Evolutionary conservation across 352 stramenopile species (phyloP).

Genomic region (Halophytophthora polymorphica): DNA sequence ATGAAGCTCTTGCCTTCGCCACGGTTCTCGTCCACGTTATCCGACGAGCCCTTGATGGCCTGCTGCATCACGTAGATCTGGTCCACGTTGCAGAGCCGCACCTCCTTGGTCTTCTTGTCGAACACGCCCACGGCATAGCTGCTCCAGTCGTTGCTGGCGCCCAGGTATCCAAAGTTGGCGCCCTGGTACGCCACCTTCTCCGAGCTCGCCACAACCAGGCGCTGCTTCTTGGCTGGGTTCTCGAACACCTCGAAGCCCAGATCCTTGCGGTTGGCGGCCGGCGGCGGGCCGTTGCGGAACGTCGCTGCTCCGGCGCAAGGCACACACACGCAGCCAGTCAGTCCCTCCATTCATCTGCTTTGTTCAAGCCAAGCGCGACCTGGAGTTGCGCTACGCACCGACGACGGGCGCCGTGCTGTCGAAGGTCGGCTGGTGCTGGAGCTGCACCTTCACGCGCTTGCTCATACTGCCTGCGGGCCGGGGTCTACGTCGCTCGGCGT

Average conservation of each 20-base stretch:
- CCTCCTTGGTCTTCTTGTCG: constrained; percentile 69
- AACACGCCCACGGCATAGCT: constrained; percentile 76
- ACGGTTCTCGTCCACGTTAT: constrained; percentile 68
- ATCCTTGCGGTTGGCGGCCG: constrained; percentile 47
- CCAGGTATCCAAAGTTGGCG: constrained; percentile 83
- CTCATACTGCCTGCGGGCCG: constrained; percentile 37
- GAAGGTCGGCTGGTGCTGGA: constrained; percentile 58
- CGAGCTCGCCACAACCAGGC: constrained; percentile 68
- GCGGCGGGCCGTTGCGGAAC: constrained; percentile 77
- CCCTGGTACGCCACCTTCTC: constrained; percentile 83
- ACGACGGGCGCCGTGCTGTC: constrained; percentile 58
- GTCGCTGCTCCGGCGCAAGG: constrained; percentile 38
- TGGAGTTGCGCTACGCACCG: constrained; percentile 27
- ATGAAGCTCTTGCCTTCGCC: constrained; percentile 58
- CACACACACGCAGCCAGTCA: not conserved
- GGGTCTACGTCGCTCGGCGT: no score
- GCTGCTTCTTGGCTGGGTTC: constrained; percentile 77
- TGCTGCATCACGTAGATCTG: constrained; percentile 89
- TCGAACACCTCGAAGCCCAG: constrained; percentile 81
- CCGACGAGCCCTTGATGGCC: constrained; percentile 60
- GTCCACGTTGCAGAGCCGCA: constrained; percentile 73
- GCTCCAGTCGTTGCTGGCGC: constrained; percentile 55
- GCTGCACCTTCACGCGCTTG: constrained; percentile 55
- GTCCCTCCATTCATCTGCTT: not conserved
- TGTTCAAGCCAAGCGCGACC: not conserved